Base-by-base conservation (phyloP, 2,329 filamentous ascomycete genomes). In the Lasiodiplodia theobromae region DNA sequence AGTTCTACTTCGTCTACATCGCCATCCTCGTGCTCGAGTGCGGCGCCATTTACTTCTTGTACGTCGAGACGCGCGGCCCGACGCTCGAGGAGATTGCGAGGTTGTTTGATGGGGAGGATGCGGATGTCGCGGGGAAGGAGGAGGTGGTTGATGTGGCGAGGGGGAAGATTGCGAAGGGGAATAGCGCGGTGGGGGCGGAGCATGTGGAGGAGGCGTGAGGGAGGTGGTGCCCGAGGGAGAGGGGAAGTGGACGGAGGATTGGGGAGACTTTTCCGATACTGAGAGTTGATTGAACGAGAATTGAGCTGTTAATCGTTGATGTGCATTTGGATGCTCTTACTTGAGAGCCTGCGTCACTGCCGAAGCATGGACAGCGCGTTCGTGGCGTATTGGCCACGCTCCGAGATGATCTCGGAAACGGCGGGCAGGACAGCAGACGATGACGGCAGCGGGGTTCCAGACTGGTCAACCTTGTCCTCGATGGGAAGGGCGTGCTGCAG, bases 21-120 rank as follows among this genome's bases (percentile, higher is more conserved):
- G 78, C 77, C 73, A 78, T 78, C 76, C 79, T 82, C 68, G 74
- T 78, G 0, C 79, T 83, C 68, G 81, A 81, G 70, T 79, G 80
- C 69, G 69, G 73, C 8, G 79, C 81, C 70, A 74, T 77, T 18
- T 71, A 76, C 70, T 79, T 77, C 71, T 76, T 79, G 66, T 79
- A 79, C 66, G 77, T 78, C 53, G 75, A 79, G 67, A 77, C 77
- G 62, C 77, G 79, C 52, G 73, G 78, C 31, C 75, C 79, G 70
- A 83, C 80, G 18, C 76, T 84, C 21, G 83, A 85, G 71, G 83
- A 84, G 72, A 73, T 85, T 8, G 78, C 80, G 28, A 74, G 77
- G 38, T 80, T 84, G 67, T 84, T 85, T 70, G 76, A 77, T 49
- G 76, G 76, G 0, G 73, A 71, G 51, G 77, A 79, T 28, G 81